These are phyloP conservation scores for Stylonectria norvegica DNA, from an alignment of 2,329 filamentous ascomycete species.

Conservation along the genomic window DNA sequence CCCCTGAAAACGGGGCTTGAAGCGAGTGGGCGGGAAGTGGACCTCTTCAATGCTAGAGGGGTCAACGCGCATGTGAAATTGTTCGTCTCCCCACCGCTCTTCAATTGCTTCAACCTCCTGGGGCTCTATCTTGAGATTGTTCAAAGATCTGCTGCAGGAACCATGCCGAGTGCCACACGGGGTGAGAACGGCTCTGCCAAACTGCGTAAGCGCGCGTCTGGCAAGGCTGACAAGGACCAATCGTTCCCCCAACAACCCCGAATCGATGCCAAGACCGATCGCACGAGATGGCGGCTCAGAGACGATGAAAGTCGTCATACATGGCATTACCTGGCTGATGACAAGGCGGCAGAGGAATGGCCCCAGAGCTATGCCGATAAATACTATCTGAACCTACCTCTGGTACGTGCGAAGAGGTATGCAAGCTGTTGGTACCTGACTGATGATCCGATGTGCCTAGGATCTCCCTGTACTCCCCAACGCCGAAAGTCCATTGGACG, in stretches of 20 bases:
- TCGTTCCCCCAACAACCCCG: slow-evolving; percentile 44
- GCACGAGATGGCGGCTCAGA: slow-evolving; percentile 76
- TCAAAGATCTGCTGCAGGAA: slow-evolving; percentile 1
- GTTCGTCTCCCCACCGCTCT: slow-evolving; percentile 11
- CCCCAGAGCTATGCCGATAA: slow-evolving; percentile 88
- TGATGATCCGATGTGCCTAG: slow-evolving; percentile 43
- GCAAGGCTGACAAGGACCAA: slow-evolving; percentile 37
- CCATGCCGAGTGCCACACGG: slow-evolving; percentile 31
- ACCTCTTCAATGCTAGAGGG: no score
- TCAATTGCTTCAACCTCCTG: not conserved
- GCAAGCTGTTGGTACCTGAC: not conserved
- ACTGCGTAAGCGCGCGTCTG: slow-evolving; percentile 43
- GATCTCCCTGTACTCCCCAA: slow-evolving; percentile 67
- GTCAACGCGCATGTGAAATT: not conserved
- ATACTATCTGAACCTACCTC: slow-evolving; percentile 76
- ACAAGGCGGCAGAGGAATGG: slow-evolving; percentile 69
- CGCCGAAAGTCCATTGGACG: slow-evolving; percentile 69
- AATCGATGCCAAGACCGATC: slow-evolving; percentile 66
- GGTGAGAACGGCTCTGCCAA: slow-evolving; percentile 30
- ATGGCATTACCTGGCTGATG: slow-evolving; percentile 86
- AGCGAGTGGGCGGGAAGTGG: no score
- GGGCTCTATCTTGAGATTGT: no score
- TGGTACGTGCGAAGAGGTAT: slow-evolving; percentile 48
- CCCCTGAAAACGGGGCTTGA: not conserved
- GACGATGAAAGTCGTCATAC: slow-evolving; percentile 84